Conservation (phyloP, 306 rosid species). For the Lablab purpureus region DNA sequence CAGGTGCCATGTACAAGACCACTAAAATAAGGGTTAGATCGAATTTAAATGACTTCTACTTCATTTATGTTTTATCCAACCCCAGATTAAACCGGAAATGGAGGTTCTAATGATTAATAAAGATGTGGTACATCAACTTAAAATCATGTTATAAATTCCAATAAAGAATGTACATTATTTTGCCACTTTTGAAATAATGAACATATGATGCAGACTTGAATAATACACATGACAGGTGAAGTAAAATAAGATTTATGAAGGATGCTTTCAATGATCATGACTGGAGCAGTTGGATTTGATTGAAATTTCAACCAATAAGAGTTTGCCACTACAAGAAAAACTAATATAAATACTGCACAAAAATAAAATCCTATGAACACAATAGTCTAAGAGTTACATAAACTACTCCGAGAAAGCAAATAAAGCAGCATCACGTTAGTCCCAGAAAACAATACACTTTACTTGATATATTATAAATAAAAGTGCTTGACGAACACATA, state of each 20-base stretch:
- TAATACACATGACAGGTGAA: slow-evolving; percentile 1
- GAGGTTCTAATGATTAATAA: not conserved
- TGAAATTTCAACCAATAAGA: not conserved
- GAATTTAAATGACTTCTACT: not conserved
- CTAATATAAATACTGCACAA: not conserved
- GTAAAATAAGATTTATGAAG: not conserved
- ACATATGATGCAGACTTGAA: slow-evolving; percentile 20
- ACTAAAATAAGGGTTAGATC: not conserved
- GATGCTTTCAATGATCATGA: not conserved
- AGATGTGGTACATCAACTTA: not conserved
- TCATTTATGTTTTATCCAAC: slow-evolving; percentile 11
- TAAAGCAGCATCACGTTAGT: not conserved
- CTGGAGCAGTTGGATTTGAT: not conserved
- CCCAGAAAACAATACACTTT: not conserved
- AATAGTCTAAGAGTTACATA: not conserved
- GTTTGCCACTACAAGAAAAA: not conserved
- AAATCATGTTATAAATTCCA: not conserved
- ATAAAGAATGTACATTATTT: slow-evolving; percentile 11
- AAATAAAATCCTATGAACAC: not conserved
- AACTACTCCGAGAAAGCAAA: slow-evolving; percentile 1
- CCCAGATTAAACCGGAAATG: slow-evolving; percentile 23
- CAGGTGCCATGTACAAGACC: not conserved
- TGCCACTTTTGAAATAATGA: slow-evolving; percentile 14
- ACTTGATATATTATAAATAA: not conserved
- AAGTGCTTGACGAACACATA: not conserved